A percentile compares a stretch with the other conserved stretches of the same genome.
phyloP scores from a whole-genome alignment of 129 eudicot species.

The Logfia minima region DNA sequence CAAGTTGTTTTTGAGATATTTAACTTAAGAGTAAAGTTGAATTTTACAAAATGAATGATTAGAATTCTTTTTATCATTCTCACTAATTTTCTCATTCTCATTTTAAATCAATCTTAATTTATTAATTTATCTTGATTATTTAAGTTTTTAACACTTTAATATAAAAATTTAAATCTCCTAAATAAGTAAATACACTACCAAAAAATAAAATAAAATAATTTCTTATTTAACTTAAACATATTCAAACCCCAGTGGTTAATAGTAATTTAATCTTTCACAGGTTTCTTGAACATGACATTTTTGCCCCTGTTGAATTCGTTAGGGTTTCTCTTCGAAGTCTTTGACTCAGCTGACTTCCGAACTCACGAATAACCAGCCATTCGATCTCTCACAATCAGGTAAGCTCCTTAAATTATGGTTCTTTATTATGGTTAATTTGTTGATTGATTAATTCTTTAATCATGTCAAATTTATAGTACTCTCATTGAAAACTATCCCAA shows the following conservation, averaged over 20 bases:
- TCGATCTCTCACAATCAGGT: background rate
- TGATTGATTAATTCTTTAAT: background rate
- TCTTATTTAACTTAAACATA: background rate
- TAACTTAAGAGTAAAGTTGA: too few relatives aligned
- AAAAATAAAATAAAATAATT: too few relatives aligned
- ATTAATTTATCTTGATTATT: too few relatives aligned
- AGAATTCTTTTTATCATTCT: too few relatives aligned
- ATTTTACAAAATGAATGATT: too few relatives aligned
- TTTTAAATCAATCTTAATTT: too few relatives aligned
- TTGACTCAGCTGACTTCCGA: constrained; percentile 9
- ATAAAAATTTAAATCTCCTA: too few relatives aligned
- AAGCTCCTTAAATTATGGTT: background rate
- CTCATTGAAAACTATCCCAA: background rate
- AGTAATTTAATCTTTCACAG: background rate
- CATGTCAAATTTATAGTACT: background rate
- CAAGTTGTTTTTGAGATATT: too few relatives aligned
- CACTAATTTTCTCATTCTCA: too few relatives aligned
- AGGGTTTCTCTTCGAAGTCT: background rate
- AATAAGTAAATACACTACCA: too few relatives aligned
- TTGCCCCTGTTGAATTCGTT: background rate
- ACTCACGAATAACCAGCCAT: background rate
- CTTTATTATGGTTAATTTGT: background rate
- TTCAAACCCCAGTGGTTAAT: background rate
- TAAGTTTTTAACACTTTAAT: too few relatives aligned
- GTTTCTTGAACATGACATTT: background rate